Percentiles rank a stretch among this genome's conserved stretches.
These are phyloP conservation scores for Lactarius indigo DNA, from an alignment of 768 basidiomycete genomes.

Conservation along the genomic window DNA sequence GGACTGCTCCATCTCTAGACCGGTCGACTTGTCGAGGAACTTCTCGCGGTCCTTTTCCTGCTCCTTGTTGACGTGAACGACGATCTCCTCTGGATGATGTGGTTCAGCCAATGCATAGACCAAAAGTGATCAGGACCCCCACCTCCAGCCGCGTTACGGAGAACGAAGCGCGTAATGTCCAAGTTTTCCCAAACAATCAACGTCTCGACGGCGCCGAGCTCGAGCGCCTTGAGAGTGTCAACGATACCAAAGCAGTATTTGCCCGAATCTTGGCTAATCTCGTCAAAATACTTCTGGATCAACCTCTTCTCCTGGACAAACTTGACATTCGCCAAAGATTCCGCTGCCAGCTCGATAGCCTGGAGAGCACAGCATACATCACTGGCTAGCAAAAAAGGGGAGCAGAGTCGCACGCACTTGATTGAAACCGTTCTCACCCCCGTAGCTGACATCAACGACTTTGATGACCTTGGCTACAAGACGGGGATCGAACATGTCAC, in stretches of 20 bases:
- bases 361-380: conserved; percentile 29
- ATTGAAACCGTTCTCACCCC: conserved; percentile 98
- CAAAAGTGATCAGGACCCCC: conserved; percentile 21
- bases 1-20: conserved; percentile 90
- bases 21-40: conserved; percentile 93
- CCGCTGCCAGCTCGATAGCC: conserved; percentile 97
- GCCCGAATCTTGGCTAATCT: conserved; percentile 95
- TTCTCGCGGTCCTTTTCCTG: conserved; percentile 92
- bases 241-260: conserved; percentile 98
- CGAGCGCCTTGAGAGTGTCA: conserved; percentile 93
- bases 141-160: conserved; percentile 93
- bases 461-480: conserved; percentile 92
- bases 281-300: conserved; percentile 98
- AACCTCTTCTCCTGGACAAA: conserved; percentile 99
- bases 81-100: conserved; percentile 62
- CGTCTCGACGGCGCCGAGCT: conserved; percentile 95
- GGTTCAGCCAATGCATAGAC: background rate
- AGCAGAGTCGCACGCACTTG: conserved; percentile 54
- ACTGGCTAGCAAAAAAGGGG: background rate
- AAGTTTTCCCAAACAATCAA: conserved; percentile 98
- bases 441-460: conserved; percentile 97
- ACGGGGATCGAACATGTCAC: conserved; percentile 92
- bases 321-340: conserved; percentile 96
- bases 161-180: conserved; percentile 80
- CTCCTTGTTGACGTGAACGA: conserved; percentile 75